phyloP scores from a whole-genome alignment of 2,329 filamentous ascomycete genomes.

The Hansfordia pulvinata region DNA sequence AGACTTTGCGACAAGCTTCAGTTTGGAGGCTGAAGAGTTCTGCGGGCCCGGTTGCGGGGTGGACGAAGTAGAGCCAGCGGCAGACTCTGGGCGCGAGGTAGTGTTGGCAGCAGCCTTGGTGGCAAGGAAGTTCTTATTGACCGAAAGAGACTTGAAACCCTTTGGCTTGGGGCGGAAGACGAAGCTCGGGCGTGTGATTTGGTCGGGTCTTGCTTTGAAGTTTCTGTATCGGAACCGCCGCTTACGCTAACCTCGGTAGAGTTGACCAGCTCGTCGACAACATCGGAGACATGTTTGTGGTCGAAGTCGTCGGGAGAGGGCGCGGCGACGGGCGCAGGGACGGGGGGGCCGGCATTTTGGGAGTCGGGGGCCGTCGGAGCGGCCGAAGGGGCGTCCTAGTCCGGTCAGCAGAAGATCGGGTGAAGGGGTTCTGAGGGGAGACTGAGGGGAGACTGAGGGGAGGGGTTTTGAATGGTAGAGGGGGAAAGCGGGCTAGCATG shows the following conservation, averaged over 20 bases:
- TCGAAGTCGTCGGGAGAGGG: conserved; percentile 37
- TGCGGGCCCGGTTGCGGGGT: conserved; percentile 31
- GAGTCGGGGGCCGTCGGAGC: conserved; percentile 24
- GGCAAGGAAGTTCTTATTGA: conserved; percentile 73
- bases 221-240: conserved; percentile 66
- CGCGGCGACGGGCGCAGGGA: conserved; percentile 32
- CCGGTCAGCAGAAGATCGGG: no score
- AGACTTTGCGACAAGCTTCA: conserved; percentile 64
- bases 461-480: no score
- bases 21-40: conserved; percentile 41
- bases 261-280: conserved; percentile 43
- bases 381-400: no score
- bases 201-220: conserved; percentile 39
- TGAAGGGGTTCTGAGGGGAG: conserved; percentile 1
- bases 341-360: conserved; percentile 32
- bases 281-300: conserved; percentile 41
- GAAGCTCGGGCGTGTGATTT: conserved; percentile 44
- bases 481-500: conserved; percentile 1
- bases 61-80: conserved; percentile 26
- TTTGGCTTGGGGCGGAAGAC: conserved; percentile 55
- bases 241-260: conserved; percentile 57
- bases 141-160: conserved; percentile 74
- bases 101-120: conserved; percentile 43
- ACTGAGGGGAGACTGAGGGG: conserved; percentile 1
- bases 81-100: conserved; percentile 34